Conservation (phyloP, 306 rosid genomes). For the Malus asiatica region DNA sequence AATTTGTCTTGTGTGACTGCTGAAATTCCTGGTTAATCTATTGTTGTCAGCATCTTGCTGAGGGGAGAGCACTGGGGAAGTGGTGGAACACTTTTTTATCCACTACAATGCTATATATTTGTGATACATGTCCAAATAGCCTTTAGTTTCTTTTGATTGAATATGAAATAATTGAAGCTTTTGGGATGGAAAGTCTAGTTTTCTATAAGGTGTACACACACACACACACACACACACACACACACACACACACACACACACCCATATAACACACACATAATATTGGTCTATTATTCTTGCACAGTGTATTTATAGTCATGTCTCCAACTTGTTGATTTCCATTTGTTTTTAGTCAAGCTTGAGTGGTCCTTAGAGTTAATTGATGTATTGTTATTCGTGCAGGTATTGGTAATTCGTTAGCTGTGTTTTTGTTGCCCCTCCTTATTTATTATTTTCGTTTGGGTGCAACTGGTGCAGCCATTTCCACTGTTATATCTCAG, state of each 20-base stretch:
- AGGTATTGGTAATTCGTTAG: constrained; percentile 82
- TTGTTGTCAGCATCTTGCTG: background rate
- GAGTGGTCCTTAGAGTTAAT: constrained; percentile 18
- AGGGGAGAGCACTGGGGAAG: background rate
- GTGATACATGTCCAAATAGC: background rate
- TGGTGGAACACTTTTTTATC: background rate
- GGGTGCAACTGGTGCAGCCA: constrained; percentile 92
- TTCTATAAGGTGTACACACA: background rate
- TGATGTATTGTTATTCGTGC: constrained; percentile 26
- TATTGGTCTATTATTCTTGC: background rate
- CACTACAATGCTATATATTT: background rate
- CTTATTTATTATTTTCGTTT: constrained; percentile 64
- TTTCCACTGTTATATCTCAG: constrained; percentile 91
- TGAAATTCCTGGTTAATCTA: background rate
- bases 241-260: no score
- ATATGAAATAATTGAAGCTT: background rate
- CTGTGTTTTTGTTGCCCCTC: constrained; percentile 68
- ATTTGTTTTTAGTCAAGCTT: constrained; percentile 6
- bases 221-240: background rate
- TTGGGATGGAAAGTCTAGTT: background rate
- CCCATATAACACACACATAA: background rate
- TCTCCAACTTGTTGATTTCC: background rate
- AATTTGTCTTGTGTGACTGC: background rate
- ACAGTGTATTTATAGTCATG: background rate
- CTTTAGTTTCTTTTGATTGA: background rate